Percentiles rank a stretch among this genome's conserved stretches.
Conservation (phyloP, 208 protist genomes). For the Acanthamoeba divionensis region DNA sequence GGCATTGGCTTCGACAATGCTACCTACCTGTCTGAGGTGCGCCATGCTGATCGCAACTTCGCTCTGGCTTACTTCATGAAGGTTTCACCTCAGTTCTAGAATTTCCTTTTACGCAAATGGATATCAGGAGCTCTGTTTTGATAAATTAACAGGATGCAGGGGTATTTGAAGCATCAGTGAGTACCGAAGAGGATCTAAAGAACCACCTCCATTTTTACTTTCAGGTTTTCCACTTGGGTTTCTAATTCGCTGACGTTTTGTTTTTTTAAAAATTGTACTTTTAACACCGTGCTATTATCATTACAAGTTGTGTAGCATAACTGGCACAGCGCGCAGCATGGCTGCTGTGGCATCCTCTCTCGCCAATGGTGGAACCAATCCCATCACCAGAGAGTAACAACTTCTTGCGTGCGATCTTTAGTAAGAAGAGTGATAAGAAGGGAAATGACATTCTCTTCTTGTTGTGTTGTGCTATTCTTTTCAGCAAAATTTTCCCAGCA, state of each 20-base stretch:
- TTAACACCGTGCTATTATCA: conserved; percentile 22
- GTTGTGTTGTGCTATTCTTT: not conserved
- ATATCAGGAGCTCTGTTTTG: not conserved
- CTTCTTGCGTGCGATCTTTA: not conserved
- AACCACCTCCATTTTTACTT: conserved; percentile 34
- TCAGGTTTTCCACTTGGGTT: too few species aligned
- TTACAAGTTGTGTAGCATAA: conserved; percentile 56
- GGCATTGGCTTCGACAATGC: conserved; percentile 67
- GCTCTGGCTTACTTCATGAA: conserved; percentile 73
- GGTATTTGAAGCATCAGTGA: conserved; percentile 28
- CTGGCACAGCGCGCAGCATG: conserved; percentile 55
- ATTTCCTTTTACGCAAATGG: not conserved
- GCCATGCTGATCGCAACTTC: conserved; percentile 69
- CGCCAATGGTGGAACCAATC: conserved; percentile 67
- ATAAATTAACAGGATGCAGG: not conserved
- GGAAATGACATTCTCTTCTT: not conserved
- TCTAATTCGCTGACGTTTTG: too few species aligned
- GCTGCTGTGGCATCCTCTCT: conserved; percentile 66
- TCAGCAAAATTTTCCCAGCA: not conserved
- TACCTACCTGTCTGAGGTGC: conserved; percentile 67
- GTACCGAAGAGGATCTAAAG: not conserved
- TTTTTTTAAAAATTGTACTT: conserved; percentile 53
- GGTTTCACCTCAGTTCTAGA: not conserved
- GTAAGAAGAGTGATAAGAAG: not conserved
- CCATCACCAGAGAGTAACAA: conserved; percentile 57